These are phyloP conservation scores for Penicillium turbatum DNA, from an alignment of 495 filamentous ascomycete species.

Conservation along the genomic window DNA sequence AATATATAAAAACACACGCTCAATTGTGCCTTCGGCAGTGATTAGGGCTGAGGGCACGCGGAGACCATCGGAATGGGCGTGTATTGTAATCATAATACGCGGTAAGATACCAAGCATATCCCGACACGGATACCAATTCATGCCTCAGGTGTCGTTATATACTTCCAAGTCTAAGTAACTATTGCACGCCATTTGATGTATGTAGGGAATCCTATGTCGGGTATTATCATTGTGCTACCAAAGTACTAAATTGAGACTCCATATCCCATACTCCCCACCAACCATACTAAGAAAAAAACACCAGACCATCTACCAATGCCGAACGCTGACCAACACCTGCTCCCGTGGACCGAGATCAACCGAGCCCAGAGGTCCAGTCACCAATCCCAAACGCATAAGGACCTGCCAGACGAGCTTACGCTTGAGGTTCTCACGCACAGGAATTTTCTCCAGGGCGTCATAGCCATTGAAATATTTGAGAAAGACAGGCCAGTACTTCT, in stretches of 20 bases:
- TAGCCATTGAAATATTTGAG: constrained; percentile 84
- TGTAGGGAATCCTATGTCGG: neutral
- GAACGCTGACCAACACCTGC: constrained; percentile 40
- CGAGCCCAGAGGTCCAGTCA: constrained; percentile 29
- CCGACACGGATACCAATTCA: constrained; percentile 1
- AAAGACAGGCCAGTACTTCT: constrained; percentile 49
- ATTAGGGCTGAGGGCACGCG: constrained; percentile 34
- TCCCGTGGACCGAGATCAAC: constrained; percentile 35
- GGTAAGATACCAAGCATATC: constrained; percentile 5
- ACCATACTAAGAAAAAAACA: neutral
- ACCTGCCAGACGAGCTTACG: constrained; percentile 74
- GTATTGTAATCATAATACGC: constrained; percentile 25
- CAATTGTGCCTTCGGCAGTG: constrained; percentile 15
- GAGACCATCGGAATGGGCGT: constrained; percentile 25
- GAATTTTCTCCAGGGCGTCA: constrained; percentile 83
- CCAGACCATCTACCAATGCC: constrained; percentile 41
- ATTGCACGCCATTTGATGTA: too few relatives aligned
- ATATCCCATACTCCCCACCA: neutral
- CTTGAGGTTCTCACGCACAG: constrained; percentile 75
- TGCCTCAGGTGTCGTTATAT: neutral
- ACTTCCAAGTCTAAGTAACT: too few relatives aligned
- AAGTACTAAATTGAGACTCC: neutral
- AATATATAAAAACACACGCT: neutral
- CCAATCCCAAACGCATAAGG: constrained; percentile 37
- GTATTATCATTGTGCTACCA: constrained; percentile 2